Evolutionary conservation across 768 basidiomycete genomes (phyloP).

Genomic region (Obba rivulosa): DNA sequence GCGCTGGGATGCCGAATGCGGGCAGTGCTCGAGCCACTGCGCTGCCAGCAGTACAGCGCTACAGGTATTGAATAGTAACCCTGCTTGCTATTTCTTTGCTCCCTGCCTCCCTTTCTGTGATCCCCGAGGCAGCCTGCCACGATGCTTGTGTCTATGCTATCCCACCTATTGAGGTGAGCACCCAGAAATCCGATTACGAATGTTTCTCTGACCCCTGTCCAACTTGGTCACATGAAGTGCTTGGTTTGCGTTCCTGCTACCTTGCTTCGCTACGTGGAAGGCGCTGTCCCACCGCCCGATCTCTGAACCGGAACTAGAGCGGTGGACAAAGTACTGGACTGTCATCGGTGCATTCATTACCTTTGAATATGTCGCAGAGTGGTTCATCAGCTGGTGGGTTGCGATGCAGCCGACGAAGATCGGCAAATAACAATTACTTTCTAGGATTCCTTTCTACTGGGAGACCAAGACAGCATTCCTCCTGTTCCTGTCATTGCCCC

Average conservation of each 20-base stretch:
- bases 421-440: not conserved
- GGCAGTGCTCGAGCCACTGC: too few species aligned
- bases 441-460: conserved; percentile 75
- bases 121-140: conserved; percentile 4
- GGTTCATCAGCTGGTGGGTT: conserved; percentile 60
- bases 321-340: conserved; percentile 60
- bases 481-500: conserved; percentile 63
- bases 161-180: conserved; percentile 43
- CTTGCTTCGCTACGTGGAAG: conserved; percentile 64
- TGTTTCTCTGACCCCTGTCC: not conserved
- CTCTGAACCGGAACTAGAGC: conserved; percentile 47
- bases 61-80: too few species aligned
- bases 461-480: conserved; percentile 65
- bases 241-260: conserved; percentile 67
- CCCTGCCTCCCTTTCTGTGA: too few species aligned
- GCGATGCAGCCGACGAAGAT: conserved; percentile 2
- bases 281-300: conserved; percentile 50
- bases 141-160: conserved; percentile 47
- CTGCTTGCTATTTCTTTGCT: not conserved
- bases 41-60: too few species aligned
- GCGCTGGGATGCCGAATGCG: too few species aligned
- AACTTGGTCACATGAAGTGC: conserved; percentile 35
- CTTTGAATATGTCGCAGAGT: conserved; percentile 57
- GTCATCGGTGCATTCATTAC: conserved; percentile 56
- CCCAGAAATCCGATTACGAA: conserved; percentile 1